Evolutionary conservation across 177 flowering plant species (phyloP).

Genomic region (Vitis hybrid): DNA sequence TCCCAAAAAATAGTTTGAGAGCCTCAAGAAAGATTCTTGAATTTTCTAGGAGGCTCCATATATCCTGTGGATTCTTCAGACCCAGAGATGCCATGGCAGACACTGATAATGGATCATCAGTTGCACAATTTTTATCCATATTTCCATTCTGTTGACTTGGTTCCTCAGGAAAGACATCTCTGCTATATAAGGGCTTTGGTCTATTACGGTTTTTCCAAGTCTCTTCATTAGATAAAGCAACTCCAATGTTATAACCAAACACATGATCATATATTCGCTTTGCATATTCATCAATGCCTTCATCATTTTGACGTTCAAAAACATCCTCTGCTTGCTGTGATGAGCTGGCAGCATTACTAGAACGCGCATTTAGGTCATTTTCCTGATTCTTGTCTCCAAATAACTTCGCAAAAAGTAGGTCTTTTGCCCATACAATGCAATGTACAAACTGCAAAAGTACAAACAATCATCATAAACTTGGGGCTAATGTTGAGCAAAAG

Average conservation of each 20-base stretch:
- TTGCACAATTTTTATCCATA: slow-evolving; percentile 24
- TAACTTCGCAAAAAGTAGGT: slow-evolving; percentile 86
- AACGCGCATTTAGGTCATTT: slow-evolving; percentile 89
- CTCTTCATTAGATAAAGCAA: slow-evolving; percentile 86
- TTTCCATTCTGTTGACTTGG: slow-evolving; percentile 54
- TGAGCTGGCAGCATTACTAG: slow-evolving; percentile 63
- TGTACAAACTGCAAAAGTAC: slow-evolving; percentile 85
- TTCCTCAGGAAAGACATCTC: slow-evolving; percentile 54
- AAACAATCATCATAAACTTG: slow-evolving; percentile 7
- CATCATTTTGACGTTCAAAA: slow-evolving; percentile 67
- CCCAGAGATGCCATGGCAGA: slow-evolving; percentile 88
- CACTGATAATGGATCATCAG: slow-evolving; percentile 41
- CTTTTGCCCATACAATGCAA: slow-evolving; percentile 99
- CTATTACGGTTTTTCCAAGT: slow-evolving; percentile 87
- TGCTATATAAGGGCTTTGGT: slow-evolving; percentile 77
- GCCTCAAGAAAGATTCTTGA: slow-evolving; percentile 82
- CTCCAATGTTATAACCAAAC: slow-evolving; percentile 91
- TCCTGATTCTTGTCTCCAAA: slow-evolving; percentile 94
- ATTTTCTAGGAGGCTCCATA: slow-evolving; percentile 84
- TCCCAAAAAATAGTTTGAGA: slow-evolving; percentile 63
- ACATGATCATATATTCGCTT: slow-evolving; percentile 93
- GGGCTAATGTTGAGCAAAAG: not conserved
- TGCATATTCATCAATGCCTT: slow-evolving; percentile 78
- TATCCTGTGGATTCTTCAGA: slow-evolving; percentile 88
- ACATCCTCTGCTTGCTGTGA: slow-evolving; percentile 64